Conservation (phyloP, 1,284 basidiomycete species). For the Puccinia horiana region DNA sequence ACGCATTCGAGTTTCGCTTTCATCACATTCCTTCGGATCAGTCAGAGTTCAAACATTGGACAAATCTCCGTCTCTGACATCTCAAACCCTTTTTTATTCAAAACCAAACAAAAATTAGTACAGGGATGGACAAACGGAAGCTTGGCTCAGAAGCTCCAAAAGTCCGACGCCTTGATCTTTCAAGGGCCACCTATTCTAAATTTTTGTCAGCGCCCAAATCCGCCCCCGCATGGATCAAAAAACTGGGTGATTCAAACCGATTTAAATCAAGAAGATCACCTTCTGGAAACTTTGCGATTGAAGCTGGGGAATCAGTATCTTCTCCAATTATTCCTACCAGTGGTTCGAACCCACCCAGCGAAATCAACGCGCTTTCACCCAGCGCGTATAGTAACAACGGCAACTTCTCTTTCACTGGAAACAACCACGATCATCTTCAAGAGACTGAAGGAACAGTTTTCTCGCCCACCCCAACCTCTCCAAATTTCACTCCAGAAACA, state of each 20-base stretch:
- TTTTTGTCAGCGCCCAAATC: conserved; percentile 25
- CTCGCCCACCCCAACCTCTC: background rate
- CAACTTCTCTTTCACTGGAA: background rate
- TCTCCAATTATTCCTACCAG: background rate
- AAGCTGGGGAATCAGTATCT: conserved; percentile 7
- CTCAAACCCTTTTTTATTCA: background rate
- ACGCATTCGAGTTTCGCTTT: too few species aligned
- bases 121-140: background rate
- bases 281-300: conserved; percentile 10
- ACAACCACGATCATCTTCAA: background rate
- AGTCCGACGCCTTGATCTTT: conserved; percentile 1
- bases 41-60: background rate
- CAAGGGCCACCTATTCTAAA: conserved; percentile 15
- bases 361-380: background rate
- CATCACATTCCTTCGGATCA: background rate
- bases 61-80: background rate
- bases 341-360: background rate
- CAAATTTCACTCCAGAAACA: background rate
- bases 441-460: background rate
- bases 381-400: background rate
- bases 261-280: background rate
- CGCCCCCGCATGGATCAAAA: conserved; percentile 19
- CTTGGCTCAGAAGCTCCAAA: background rate
- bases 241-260: conserved; percentile 24
- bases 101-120: background rate